Base-by-base conservation (phyloP, 148 eudicot species). In the Cornus florida region DNA sequence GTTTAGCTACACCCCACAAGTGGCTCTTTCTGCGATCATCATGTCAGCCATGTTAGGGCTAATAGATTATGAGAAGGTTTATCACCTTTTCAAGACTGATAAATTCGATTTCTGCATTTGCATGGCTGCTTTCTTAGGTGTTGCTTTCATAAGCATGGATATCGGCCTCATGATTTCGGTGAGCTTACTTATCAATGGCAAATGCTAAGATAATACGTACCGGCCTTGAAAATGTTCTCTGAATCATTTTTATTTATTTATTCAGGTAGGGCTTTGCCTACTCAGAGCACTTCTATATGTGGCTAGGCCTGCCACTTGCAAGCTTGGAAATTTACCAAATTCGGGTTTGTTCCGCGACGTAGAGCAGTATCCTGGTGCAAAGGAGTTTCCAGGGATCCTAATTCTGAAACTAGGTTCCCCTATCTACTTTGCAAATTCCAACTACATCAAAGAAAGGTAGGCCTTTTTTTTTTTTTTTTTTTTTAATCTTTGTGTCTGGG, bases 21-120 rank as follows among this genome's bases (percentile, higher is more conserved):
- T 93, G 6, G 94, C 92, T 4, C 94, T 96, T 23, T 90, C 99
- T 3, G 94, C 98, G 23, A 96, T 96, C 46, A 96, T 96, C 77
- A 92, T 90, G 86, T 85, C 97, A 22, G 99, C 99, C 0, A 94
- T 96, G 98, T 77, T 96, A 9, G 97, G 95, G 8, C 85, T 96
- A 28, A 87, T 96, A n/a, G 91, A 96, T 68, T 96, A 86, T 50
- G 82, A 89, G 7, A 87, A 92, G 83, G 82, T 77, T 1, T 82
- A 74, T 79, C 94, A 90, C 75, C 86, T 93, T 6, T 90, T 56
- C 82, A 89, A 94, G 80, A 91, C 92, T 0, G 99, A 96, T 79
- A 96, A 92, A 72, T 96, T 91, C 23, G 99, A 96, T 75, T 96
- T 93, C 78, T 23, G 78, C 70, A 92, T 96, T 28, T 93, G 98